phyloP scores from a whole-genome alignment of 257 asterid genomes.

The Primulina eburnea region DNA sequence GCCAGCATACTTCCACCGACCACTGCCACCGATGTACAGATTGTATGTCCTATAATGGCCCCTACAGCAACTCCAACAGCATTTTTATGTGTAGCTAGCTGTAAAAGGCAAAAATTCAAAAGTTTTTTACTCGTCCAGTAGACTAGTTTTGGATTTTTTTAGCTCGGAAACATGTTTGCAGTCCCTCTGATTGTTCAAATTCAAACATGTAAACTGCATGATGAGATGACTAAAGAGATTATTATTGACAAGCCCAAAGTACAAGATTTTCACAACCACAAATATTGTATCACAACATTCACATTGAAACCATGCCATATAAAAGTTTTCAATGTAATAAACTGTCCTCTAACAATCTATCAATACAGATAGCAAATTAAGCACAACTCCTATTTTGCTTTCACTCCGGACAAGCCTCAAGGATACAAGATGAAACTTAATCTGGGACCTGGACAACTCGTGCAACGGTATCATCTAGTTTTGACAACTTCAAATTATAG shows the following conservation, averaged over 20 bases:
- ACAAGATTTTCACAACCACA: not conserved
- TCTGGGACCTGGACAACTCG: not conserved
- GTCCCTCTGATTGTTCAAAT: not conserved
- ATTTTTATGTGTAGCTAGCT: conserved; percentile 94
- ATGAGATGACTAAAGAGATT: not conserved
- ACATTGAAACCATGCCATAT: not conserved
- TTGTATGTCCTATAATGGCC: conserved; percentile 77
- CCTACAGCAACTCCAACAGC: conserved; percentile 91
- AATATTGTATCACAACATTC: not conserved
- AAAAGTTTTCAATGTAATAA: not conserved
- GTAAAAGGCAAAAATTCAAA: conserved; percentile 20
- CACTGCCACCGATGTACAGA: conserved; percentile 91
- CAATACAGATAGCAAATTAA: not conserved
- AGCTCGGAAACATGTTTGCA: not conserved
- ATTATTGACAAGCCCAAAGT: not conserved
- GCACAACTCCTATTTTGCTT: not conserved
- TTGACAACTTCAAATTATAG: not conserved
- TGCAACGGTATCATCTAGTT: not conserved
- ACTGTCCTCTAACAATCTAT: not conserved
- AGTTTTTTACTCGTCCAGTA: not conserved
- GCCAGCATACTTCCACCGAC: conserved; percentile 98
- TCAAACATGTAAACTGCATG: too few relatives aligned
- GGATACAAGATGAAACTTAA: too few relatives aligned
- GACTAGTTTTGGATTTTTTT: not conserved
- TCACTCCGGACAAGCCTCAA: not conserved